phyloP scores from a whole-genome alignment of 2,329 filamentous ascomycete genomes.

The Dryadomyces sulphureus region DNA sequence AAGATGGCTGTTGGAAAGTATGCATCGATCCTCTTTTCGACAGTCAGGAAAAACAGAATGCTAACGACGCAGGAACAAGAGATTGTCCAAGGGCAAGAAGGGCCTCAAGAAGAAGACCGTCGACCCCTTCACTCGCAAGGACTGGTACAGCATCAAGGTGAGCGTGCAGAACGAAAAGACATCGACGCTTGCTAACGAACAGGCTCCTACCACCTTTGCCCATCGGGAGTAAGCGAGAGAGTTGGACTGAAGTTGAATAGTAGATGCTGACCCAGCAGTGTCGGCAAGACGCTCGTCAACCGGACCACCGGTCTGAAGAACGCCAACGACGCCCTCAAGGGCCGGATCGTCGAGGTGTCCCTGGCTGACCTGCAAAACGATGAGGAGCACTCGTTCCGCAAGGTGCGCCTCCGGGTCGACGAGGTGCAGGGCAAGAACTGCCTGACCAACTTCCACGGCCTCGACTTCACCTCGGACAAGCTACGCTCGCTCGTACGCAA shows the following conservation, averaged over 20 bases:
- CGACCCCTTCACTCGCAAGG: constrained; percentile 97
- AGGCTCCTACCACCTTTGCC: constrained; percentile 92
- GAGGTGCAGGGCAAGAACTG: constrained; percentile 99
- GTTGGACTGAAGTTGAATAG: neutral
- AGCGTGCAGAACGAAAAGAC: constrained; percentile 12
- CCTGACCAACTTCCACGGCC: constrained; percentile 99
- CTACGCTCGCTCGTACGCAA: constrained; percentile 97
- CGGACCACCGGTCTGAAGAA: constrained; percentile 99
- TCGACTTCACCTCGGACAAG: constrained; percentile 99
- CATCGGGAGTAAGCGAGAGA: constrained; percentile 73
- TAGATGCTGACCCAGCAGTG: constrained; percentile 41
- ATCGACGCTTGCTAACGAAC: constrained; percentile 1
- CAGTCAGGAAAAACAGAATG: neutral
- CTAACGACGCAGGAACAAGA: constrained; percentile 68
- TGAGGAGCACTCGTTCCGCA: constrained; percentile 99
- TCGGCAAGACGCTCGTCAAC: constrained; percentile 99
- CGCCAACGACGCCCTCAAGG: constrained; percentile 98
- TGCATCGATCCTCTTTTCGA: constrained; percentile 17
- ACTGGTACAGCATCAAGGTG: constrained; percentile 97
- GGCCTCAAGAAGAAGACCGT: constrained; percentile 98
- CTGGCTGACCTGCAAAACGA: constrained; percentile 99
- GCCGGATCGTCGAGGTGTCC: constrained; percentile 96
- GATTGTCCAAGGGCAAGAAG: constrained; percentile 99
- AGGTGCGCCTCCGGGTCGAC: constrained; percentile 96
- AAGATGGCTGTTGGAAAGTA: constrained; percentile 47